Percentiles rank a stretch among this genome's conserved stretches.
Conservation (phyloP, 139 green algal species). For the Limnomonas spitsbergensis region DNA sequence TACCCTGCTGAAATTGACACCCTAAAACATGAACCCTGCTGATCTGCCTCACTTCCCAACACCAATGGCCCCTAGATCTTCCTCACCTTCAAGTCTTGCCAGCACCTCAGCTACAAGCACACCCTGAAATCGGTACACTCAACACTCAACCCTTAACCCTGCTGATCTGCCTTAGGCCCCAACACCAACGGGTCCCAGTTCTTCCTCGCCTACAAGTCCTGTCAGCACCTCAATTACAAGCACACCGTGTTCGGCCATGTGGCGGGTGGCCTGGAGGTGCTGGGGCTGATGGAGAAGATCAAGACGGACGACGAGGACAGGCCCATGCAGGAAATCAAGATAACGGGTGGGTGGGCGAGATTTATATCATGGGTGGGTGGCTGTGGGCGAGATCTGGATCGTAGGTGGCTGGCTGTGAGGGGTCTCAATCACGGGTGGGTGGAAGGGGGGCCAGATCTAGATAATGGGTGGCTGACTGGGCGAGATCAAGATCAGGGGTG, state of each 20-base stretch:
- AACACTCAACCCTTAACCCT: too few species aligned
- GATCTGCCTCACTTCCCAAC: too few species aligned
- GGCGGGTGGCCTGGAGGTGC: conserved; percentile 80
- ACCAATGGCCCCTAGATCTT: conserved; percentile 77
- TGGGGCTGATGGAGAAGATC: conserved; percentile 83
- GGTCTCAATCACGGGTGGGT: not conserved
- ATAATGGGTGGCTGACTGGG: too few species aligned
- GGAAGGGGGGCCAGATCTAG: too few species aligned
- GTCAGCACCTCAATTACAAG: conserved; percentile 91
- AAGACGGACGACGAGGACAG: conserved; percentile 80
- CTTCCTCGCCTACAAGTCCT: conserved; percentile 73
- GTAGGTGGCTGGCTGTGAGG: not conserved
- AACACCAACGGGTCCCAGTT: conserved; percentile 71
- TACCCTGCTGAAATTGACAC: too few species aligned
- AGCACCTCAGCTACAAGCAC: conserved; percentile 95
- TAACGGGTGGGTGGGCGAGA: conserved; percentile 44
- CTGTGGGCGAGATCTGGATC: too few species aligned
- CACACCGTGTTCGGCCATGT: conserved; percentile 62
- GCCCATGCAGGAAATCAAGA: conserved; percentile 71
- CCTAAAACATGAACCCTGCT: too few species aligned
- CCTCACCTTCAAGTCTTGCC: conserved; percentile 65
- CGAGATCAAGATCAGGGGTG: too few species aligned
- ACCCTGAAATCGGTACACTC: too few species aligned
- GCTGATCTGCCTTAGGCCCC: too few species aligned
- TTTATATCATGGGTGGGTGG: not conserved